A percentile compares a stretch with the other conserved stretches of the same genome.
Conservation (phyloP, 805 yeast species). For the Yueomyces sp. region DNA sequence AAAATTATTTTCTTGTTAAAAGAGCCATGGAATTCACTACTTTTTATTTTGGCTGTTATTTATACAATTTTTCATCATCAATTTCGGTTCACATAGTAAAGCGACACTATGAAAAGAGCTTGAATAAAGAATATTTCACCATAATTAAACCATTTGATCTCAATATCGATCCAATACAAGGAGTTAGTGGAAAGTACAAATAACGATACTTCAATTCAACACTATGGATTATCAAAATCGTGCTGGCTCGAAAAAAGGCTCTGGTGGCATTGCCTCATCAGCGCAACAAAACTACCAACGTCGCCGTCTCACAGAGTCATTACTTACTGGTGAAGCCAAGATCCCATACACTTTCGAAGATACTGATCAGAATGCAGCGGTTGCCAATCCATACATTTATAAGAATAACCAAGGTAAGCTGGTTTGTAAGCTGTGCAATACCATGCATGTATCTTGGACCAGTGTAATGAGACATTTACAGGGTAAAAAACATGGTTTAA, state of each 20-base stretch:
- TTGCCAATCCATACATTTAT: conserved; percentile 56
- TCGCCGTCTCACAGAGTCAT: conserved; percentile 51
- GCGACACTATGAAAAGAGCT: too few species aligned
- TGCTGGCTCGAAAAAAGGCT: conserved; percentile 83
- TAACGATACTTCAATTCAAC: too few species aligned
- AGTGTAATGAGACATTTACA: conserved; percentile 75
- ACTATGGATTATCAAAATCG: conserved; percentile 79
- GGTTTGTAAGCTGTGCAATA: conserved; percentile 76
- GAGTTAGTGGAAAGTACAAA: too few species aligned
- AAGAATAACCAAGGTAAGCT: conserved; percentile 71
- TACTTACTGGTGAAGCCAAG: conserved; percentile 30
- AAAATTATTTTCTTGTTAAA: too few species aligned
- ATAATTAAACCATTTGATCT: too few species aligned
- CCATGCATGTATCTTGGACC: conserved; percentile 68
- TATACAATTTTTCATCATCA: too few species aligned
- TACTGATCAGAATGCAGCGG: conserved; percentile 43
- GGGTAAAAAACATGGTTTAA: conserved; percentile 71
- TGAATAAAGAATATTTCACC: too few species aligned
- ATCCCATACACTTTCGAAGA: conserved; percentile 29
- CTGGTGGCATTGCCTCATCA: conserved; percentile 76
- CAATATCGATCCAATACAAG: too few species aligned
- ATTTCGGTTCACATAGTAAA: too few species aligned
- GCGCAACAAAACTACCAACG: conserved; percentile 59
- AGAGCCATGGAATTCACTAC: too few species aligned
- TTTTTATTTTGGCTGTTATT: too few species aligned